Evolutionary conservation across 306 rosid species (phyloP), one percentile per base, ranked within the genome.

Genomic region (Cucumis cinereus): DNA sequence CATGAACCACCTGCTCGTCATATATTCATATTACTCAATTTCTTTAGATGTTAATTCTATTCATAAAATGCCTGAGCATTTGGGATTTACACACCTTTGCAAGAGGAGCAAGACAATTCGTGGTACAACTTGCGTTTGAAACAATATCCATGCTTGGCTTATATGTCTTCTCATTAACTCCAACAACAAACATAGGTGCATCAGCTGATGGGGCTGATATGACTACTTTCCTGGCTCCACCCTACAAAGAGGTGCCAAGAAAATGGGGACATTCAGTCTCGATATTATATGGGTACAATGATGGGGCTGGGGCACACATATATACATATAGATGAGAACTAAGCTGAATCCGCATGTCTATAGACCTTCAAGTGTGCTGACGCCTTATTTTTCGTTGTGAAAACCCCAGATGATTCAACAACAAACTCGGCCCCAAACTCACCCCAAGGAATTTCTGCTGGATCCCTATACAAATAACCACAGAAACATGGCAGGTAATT

Each of bases 141-240:
- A 94, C 97, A 64, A 94, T 80, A 76, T 94, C 96, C 98, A 94
- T 91, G 83, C 69, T 82, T 55, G 93, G 87, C 23, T 86, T 84
- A 86, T 94, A 94, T 73, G 82, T 74, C 79, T 81, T 86, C 87
- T 94, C 97, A 78, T 94, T 91, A 76, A 94, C 98, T 79, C 98
- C 98, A 20, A 94, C 85, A 60, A 94, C 98, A 68, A 94, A 94
- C 98, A 94, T 94, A 33, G 98, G 98, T 74, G 98, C 98, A 83
- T 94, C 95, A 55, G 98, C 95, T 52, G 98, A 94, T 75, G 98
- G 98, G 85, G 98, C 98, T 24, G 98, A 94, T 83, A 91, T 94
- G 75, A 94, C 84, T n/a, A 94, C 94, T 84, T 94, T 91, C 87
- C 82, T 94, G 79, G 98, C 98, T 79, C 98, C 98, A 83, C 82